These are phyloP conservation scores for Yamadazyma diospyri DNA, from an alignment of 1,139 yeast species.

Conservation along the genomic window DNA sequence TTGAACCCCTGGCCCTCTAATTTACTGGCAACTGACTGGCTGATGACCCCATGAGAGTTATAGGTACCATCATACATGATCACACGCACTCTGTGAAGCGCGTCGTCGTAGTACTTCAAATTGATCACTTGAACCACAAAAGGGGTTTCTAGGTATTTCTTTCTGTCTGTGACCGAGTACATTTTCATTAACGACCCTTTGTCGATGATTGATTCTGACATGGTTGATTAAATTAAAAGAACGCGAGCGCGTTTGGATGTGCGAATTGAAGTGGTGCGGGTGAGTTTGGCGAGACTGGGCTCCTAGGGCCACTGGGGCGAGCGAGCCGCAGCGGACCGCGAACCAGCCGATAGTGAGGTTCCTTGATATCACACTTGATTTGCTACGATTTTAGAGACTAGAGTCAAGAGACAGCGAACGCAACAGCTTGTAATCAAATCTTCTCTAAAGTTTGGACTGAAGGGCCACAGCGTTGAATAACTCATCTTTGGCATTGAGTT, in stretches of 20 bases:
- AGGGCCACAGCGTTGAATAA: constrained; percentile 41
- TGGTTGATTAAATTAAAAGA: constrained; percentile 1
- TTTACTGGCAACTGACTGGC: constrained; percentile 53
- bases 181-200: constrained; percentile 26
- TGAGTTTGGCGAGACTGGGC: background rate
- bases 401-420: no score
- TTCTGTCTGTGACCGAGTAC: constrained; percentile 23
- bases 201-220: constrained; percentile 14
- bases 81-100: constrained; percentile 45
- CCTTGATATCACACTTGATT: no score
- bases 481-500: constrained; percentile 40
- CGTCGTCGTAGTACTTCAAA: constrained; percentile 40
- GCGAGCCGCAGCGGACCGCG: no score
- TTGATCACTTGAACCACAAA: constrained; percentile 46
- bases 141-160: constrained; percentile 25
- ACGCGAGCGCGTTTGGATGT: constrained; percentile 8
- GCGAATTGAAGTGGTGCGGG: background rate
- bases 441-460: constrained; percentile 15
- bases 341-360: no score
- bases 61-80: constrained; percentile 65
- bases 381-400: no score
- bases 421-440: background rate
- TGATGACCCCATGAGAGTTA: constrained; percentile 62
- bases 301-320: background rate
- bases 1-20: constrained; percentile 45